phyloP scores from a whole-genome alignment of 192 early-diverging fungal species.

The Kickxella alabastrina region DNA sequence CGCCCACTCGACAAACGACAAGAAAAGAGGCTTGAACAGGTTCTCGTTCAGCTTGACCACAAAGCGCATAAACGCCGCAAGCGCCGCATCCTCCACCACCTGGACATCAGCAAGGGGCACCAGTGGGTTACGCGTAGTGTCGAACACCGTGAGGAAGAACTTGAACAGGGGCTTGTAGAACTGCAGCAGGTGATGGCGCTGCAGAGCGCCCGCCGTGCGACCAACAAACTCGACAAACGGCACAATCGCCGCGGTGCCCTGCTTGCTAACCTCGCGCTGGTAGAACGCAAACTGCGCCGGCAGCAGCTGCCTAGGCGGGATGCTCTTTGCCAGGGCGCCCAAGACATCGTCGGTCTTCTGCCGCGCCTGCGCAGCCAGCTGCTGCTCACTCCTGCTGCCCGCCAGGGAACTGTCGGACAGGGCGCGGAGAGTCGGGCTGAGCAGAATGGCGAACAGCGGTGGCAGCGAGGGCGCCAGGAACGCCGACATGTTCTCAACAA shows the following conservation, averaged over 20 bases:
- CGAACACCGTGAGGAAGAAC: slow-evolving; percentile 73
- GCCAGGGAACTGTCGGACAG: neutral
- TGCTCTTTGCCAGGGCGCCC: slow-evolving; percentile 22
- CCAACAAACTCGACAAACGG: slow-evolving; percentile 66
- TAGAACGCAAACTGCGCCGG: slow-evolving; percentile 43
- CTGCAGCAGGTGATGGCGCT: slow-evolving; percentile 60
- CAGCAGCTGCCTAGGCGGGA: slow-evolving; percentile 44
- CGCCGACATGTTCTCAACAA: slow-evolving; percentile 47
- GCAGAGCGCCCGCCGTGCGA: slow-evolving; percentile 62
- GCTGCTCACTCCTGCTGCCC: no score
- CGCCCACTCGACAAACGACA: slow-evolving; percentile 65
- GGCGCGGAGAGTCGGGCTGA: slow-evolving; percentile 14
- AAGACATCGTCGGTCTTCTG: slow-evolving; percentile 21
- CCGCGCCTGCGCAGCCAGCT: slow-evolving; percentile 24
- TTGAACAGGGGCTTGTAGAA: slow-evolving; percentile 80
- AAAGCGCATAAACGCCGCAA: slow-evolving; percentile 74
- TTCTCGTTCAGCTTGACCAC: slow-evolving; percentile 92
- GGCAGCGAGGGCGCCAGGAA: slow-evolving; percentile 48
- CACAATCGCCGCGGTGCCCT: slow-evolving; percentile 50
- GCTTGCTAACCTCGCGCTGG: slow-evolving; percentile 56
- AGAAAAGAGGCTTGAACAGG: slow-evolving; percentile 90
- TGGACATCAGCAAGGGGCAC: slow-evolving; percentile 42
- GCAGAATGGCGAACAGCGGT: slow-evolving; percentile 32
- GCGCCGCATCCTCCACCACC: slow-evolving; percentile 63
- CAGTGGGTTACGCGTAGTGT: slow-evolving; percentile 48